These are phyloP conservation scores for Coprinopsis sp. DNA, from an alignment of 768 basidiomycete genomes.

Conservation along the genomic window DNA sequence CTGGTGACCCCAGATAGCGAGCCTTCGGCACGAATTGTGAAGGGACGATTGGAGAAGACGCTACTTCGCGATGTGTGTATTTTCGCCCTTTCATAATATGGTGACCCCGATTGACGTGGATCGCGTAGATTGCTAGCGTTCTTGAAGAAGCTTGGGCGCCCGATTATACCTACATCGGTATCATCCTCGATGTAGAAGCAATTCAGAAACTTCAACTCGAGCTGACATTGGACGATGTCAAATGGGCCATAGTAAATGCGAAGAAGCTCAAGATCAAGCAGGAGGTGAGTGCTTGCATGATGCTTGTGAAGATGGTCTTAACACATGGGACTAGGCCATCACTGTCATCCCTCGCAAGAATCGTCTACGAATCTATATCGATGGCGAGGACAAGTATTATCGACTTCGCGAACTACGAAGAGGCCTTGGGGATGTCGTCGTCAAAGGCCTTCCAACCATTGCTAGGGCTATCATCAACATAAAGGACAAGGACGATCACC, in stretches of 20 bases:
- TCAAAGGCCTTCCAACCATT: constrained; percentile 85
- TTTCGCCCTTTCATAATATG: neutral
- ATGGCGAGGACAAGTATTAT: constrained; percentile 75
- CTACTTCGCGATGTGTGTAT: constrained; percentile 80
- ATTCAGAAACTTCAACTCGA: constrained; percentile 93
- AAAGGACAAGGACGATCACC: constrained; percentile 78
- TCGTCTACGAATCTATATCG: constrained; percentile 75
- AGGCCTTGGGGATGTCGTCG: constrained; percentile 76
- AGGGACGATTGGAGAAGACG: constrained; percentile 93
- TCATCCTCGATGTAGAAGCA: constrained; percentile 86
- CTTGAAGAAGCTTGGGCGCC: constrained; percentile 96
- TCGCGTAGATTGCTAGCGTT: constrained; percentile 73
- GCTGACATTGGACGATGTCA: constrained; percentile 87
- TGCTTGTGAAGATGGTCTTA: constrained; percentile 6
- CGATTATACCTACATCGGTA: constrained; percentile 87
- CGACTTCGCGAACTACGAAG: constrained; percentile 84
- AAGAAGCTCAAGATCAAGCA: constrained; percentile 93
- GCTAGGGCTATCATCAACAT: constrained; percentile 95
- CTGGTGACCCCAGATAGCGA: constrained; percentile 82
- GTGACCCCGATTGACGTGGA: neutral
- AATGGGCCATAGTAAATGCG: constrained; percentile 80
- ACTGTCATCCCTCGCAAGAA: constrained; percentile 70
- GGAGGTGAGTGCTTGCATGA: constrained; percentile 43
- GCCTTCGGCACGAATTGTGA: constrained; percentile 95
- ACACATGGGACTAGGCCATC: constrained; percentile 59